These are phyloP conservation scores for Dictyostelium capitatum DNA, from an alignment of 78 protist genomes.

Conservation along the genomic window DNA sequence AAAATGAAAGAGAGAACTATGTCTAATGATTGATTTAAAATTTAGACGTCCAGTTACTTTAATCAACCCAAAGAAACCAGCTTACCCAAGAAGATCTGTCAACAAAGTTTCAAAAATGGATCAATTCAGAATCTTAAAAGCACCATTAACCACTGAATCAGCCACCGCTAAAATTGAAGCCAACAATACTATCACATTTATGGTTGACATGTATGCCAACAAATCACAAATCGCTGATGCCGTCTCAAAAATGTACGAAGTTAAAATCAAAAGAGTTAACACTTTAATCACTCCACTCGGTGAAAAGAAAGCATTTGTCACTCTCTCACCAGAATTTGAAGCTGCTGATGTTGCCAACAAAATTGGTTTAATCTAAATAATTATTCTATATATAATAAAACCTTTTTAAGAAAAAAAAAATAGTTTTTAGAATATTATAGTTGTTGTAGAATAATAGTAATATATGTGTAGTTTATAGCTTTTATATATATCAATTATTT, in stretches of 20 bases:
- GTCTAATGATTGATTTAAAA: background rate
- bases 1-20: background rate
- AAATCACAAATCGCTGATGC: conserved; percentile 97
- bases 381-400: background rate
- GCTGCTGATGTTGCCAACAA: conserved; percentile 97
- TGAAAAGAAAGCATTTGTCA: conserved; percentile 99
- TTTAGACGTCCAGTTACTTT: conserved; percentile 73
- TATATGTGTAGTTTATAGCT: background rate
- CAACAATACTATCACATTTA: conserved; percentile 98
- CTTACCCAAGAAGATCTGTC: conserved; percentile 81
- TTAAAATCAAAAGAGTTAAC: conserved; percentile 94
- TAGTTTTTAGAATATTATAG: too few species aligned
- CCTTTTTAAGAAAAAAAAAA: conserved; percentile 7
- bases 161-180: conserved; percentile 99
- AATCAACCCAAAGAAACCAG: conserved; percentile 58
- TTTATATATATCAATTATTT: background rate
- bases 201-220: conserved; percentile 95
- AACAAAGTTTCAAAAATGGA: conserved; percentile 76
- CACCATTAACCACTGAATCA: conserved; percentile 98
- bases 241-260: conserved; percentile 94
- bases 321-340: conserved; percentile 88
- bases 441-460: too few species aligned
- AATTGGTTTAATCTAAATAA: conserved; percentile 95
- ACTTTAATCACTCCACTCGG: conserved; percentile 98
- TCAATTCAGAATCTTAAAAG: conserved; percentile 90